phyloP scores from a whole-genome alignment of 2,329 filamentous ascomycete species.

The Lachnellula subtilissima region DNA sequence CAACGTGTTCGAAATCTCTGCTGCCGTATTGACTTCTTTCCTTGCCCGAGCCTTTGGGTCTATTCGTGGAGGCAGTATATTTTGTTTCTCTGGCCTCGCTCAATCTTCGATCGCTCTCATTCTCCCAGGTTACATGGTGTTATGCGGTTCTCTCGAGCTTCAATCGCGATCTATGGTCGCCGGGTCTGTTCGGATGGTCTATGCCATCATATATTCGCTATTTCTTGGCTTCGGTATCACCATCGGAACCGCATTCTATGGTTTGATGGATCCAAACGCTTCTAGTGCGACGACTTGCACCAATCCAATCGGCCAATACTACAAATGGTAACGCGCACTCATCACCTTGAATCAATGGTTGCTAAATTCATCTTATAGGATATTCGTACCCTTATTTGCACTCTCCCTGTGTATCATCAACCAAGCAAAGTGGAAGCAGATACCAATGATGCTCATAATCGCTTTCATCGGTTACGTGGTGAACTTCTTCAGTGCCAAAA shows the following conservation, averaged over 20 bases:
- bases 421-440: slow-evolving; percentile 76
- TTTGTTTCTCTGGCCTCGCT: slow-evolving; percentile 62
- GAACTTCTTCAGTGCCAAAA: slow-evolving; percentile 65
- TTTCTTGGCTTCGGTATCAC: slow-evolving; percentile 55
- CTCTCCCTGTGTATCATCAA: slow-evolving; percentile 71
- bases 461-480: slow-evolving; percentile 70
- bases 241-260: slow-evolving; percentile 51
- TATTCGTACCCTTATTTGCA: slow-evolving; percentile 71
- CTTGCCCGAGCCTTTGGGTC: slow-evolving; percentile 59
- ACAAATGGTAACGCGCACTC: slow-evolving; percentile 45
- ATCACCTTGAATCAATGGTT: neutral
- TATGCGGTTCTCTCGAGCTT: slow-evolving; percentile 51
- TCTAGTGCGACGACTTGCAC: slow-evolving; percentile 42
- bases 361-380: neutral
- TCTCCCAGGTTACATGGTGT: slow-evolving; percentile 60
- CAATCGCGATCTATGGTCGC: slow-evolving; percentile 52
- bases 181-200: slow-evolving; percentile 54
- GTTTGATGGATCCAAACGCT: slow-evolving; percentile 44
- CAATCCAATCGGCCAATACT: slow-evolving; percentile 44
- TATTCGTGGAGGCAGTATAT: slow-evolving; percentile 43
- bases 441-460: slow-evolving; percentile 71
- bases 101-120: slow-evolving; percentile 63
- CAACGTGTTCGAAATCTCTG: slow-evolving; percentile 61
- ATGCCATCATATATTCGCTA: slow-evolving; percentile 53
- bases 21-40: slow-evolving; percentile 58